Base-by-base conservation (phyloP, 768 basidiomycete genomes). In the Boletellus sp. region DNA sequence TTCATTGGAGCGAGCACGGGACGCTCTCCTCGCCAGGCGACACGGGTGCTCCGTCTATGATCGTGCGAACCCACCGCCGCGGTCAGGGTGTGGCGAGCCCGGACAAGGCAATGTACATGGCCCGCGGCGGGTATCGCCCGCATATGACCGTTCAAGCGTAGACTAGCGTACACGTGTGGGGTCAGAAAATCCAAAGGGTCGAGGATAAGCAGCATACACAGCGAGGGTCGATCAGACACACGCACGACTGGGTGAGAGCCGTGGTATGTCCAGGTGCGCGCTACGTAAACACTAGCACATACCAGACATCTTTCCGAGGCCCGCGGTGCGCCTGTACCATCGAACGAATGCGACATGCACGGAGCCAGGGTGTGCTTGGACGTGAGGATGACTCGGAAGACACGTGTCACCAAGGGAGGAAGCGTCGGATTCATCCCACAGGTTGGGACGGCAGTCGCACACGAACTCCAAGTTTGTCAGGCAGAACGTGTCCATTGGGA, bases 341-440 rank as follows among this genome's bases (percentile, higher is more conserved):
- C 38, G 28, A n/a, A 24, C 31, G 20, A 36, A 42, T 15, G 26
- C 22, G 17, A 39, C 45, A 32, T n/a, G 12, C 22, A 19, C 45
- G n/a, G 53, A 32, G 26, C 44, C 45, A 50, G 34, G 36, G 23
- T 15, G 23, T 7, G n/a, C 20, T 33, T 28, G 23, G 19, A 53
- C 16, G 26, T 11, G 33, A 44, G 32, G 44, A 40, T 15, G 16
- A 11, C 28, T 9, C 9, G 13, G 28, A 12, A 50, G 20, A 24
- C 39, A 34, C 36, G 33, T 2, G 13, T 46, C 16, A 38, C 17
- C 23, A 35, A 47, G 39, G 44, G 24, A 17, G 36, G 31, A 45
- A 47, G 41, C 16, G 17, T 31, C 24, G 12, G 16, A 45, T 45
- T 39, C 39, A 22, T 56, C 37, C 49, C 50, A 50, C 40, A 46